Conservation (phyloP, 2,329 filamentous ascomycete species). For the Aspergillus caelatus region DNA sequence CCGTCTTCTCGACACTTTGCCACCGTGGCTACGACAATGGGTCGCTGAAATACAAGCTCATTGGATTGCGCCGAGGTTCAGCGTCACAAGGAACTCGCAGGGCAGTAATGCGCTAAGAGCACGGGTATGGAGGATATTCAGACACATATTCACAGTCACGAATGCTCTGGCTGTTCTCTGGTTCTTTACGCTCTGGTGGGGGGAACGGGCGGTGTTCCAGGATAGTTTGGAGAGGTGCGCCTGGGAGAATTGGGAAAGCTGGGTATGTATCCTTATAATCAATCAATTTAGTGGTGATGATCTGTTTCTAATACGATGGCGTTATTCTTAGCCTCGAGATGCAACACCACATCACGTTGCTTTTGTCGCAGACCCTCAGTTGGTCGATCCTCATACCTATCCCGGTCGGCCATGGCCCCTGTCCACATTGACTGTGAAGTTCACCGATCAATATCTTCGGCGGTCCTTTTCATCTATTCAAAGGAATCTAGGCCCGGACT, state of each 20-base stretch:
- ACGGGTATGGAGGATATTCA: conserved; percentile 17
- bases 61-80: conserved; percentile 2
- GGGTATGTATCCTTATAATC: conserved; percentile 60
- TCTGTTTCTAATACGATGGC: conserved; percentile 10
- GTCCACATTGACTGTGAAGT: conserved; percentile 65
- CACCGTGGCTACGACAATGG: conserved; percentile 27
- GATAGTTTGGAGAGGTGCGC: conserved; percentile 70
- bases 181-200: conserved; percentile 78
- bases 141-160: conserved; percentile 49
- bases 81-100: conserved; percentile 9
- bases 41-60: conserved; percentile 17
- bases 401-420: conserved; percentile 77
- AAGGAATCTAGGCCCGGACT: conserved; percentile 75
- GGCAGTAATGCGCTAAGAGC: conserved; percentile 21
- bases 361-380: conserved; percentile 86
- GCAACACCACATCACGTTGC: conserved; percentile 81
- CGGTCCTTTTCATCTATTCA: conserved; percentile 82
- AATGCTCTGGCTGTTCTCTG: conserved; percentile 73
- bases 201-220: conserved; percentile 78
- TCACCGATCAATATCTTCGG: conserved; percentile 89
- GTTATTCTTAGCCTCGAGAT: conserved; percentile 64
- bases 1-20: conserved; percentile 22
- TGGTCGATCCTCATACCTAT: conserved; percentile 94
- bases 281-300: neutral
- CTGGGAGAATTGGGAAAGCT: conserved; percentile 90